Evolutionary conservation across 331 rosid genomes (phyloP).

Genomic region (Dryas integrifolia): DNA sequence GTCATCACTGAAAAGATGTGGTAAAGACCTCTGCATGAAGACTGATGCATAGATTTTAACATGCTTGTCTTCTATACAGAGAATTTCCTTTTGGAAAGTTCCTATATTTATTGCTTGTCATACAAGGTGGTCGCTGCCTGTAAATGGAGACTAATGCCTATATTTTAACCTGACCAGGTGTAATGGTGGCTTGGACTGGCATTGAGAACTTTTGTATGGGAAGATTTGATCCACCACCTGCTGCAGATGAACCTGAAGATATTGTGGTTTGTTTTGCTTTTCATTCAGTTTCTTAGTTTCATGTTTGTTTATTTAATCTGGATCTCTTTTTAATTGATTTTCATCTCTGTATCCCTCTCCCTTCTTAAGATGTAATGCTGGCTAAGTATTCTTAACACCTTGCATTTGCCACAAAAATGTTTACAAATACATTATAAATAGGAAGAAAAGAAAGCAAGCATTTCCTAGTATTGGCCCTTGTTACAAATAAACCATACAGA

Average conservation of each 20-base stretch:
- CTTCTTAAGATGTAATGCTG: background rate
- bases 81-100: background rate
- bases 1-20: background rate
- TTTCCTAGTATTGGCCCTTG: background rate
- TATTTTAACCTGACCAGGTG: constrained; percentile 51
- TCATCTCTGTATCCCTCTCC: background rate
- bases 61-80: background rate
- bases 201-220: constrained; percentile 81
- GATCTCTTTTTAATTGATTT: background rate
- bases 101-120: background rate
- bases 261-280: constrained; percentile 46
- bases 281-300: background rate
- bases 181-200: constrained; percentile 99
- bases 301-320: background rate
- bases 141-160: background rate
- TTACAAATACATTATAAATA: background rate
- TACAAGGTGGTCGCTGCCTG: background rate
- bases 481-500: background rate
- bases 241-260: constrained; percentile 81
- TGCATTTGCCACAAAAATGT: background rate
- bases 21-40: background rate
- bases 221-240: constrained; percentile 93
- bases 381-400: background rate
- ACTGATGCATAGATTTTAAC: too few species aligned
- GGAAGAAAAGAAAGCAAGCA: background rate